A percentile compares a stretch with the other conserved stretches of the same genome.
Conservation (phyloP, 2,329 filamentous ascomycete species). For the Fusarium tricinctum region DNA sequence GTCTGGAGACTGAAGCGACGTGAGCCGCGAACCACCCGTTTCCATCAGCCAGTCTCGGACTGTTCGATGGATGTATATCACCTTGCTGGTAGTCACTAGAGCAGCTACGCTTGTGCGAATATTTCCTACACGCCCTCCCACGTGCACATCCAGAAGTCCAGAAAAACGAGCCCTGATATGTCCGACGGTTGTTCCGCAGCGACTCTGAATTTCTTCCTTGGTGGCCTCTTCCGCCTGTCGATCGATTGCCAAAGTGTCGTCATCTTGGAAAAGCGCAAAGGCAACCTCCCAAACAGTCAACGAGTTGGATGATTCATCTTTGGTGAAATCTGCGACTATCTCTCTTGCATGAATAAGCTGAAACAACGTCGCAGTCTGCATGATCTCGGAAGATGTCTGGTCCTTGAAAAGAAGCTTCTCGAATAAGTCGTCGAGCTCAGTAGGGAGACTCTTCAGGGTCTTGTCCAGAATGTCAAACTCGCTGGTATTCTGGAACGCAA, state of each 20-base stretch:
- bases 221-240: neutral
- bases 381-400: conserved; percentile 1
- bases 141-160: conserved; percentile 1
- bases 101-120: conserved; percentile 3
- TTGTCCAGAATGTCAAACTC: neutral
- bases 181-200: neutral
- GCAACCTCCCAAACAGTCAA: conserved; percentile 19
- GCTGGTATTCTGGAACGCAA: neutral
- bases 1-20: neutral
- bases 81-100: conserved; percentile 15
- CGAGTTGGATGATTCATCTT: conserved; percentile 16
- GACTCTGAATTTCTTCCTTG: conserved; percentile 3
- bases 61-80: conserved; percentile 20
- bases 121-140: neutral
- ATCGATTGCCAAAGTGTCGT: neutral
- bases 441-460: conserved; percentile 6
- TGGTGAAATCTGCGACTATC: conserved; percentile 15
- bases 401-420: conserved; percentile 10
- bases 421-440: conserved; percentile 16
- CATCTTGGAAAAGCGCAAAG: conserved; percentile 3
- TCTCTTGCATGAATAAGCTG: conserved; percentile 16
- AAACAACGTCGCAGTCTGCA: conserved; percentile 13
- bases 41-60: conserved; percentile 23
- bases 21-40: neutral
- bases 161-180: conserved; percentile 9